These are phyloP conservation scores for Rhododendron ovatum DNA, from an alignment of 148 eudicot species.

Conservation along the genomic window DNA sequence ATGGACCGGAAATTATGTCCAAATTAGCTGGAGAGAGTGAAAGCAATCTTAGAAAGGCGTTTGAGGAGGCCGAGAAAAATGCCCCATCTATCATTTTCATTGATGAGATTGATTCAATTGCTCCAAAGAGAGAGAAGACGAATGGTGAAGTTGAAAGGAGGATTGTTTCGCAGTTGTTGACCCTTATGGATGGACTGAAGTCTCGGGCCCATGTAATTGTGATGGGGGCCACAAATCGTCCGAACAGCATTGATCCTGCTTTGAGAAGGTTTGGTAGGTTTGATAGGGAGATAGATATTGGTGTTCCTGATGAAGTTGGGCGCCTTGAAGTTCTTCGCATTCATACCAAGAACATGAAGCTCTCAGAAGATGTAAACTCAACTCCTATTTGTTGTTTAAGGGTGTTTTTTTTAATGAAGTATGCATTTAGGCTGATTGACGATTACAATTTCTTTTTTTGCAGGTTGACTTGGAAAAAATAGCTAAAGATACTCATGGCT, in stretches of 20 bases:
- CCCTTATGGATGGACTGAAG: conserved; percentile 45
- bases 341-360: conserved; percentile 50
- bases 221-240: conserved; percentile 35
- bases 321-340: conserved; percentile 42
- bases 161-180: conserved; percentile 34
- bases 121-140: conserved; percentile 47
- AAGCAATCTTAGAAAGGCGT: conserved; percentile 34
- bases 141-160: conserved; percentile 45
- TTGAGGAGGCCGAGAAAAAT: conserved; percentile 32
- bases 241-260: conserved; percentile 37
- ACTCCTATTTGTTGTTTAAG: neutral
- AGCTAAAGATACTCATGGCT: conserved; percentile 38
- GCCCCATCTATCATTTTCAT: conserved; percentile 18
- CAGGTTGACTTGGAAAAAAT: conserved; percentile 41
- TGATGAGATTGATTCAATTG: conserved; percentile 47
- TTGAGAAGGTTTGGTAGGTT: conserved; percentile 35
- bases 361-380: conserved; percentile 29
- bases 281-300: conserved; percentile 39
- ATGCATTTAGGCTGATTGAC: neutral
- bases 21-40: conserved; percentile 44
- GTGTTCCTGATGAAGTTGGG: conserved; percentile 45
- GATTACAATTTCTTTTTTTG: neutral
- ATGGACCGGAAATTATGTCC: conserved; percentile 44
- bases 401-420: neutral
- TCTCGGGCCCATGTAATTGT: conserved; percentile 34